Conservation (phyloP, 768 basidiomycete species). For the Daedaleopsis nitida region DNA sequence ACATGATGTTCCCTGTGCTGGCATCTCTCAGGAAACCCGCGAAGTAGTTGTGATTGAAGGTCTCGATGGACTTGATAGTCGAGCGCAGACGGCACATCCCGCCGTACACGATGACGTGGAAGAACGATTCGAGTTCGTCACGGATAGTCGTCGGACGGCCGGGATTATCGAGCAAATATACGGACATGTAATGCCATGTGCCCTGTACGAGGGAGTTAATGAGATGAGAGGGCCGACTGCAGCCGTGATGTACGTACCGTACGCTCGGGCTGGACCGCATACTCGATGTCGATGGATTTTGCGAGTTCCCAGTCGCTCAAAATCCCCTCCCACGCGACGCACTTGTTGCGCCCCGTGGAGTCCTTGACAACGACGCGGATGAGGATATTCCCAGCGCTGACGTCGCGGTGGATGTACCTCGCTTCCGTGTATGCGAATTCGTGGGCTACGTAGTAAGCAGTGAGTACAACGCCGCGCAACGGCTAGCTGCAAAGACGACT, state of each 20-base stretch:
- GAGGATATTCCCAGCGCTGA: no score
- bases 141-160: background rate
- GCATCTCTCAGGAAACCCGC: background rate
- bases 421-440: no score
- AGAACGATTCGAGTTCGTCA: conserved; percentile 19
- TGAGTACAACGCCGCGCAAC: no score
- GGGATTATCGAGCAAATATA: background rate
- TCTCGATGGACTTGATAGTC: background rate
- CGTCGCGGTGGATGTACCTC: no score
- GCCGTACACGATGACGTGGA: conserved; percentile 14
- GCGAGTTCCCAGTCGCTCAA: conserved; percentile 5
- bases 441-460: no score
- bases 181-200: conserved; percentile 18
- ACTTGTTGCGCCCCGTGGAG: no score
- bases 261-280: background rate
- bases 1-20: background rate
- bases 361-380: no score
- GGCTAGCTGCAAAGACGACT: no score
- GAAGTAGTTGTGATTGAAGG: background rate
- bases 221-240: no score
- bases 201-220: conserved; percentile 1
- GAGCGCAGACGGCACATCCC: background rate
- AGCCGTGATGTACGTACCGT: background rate
- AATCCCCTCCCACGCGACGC: no score
- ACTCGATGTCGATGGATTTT: background rate